Conservation (phyloP, 306 rosid species). For the Glycyrrhiza uralensis region DNA sequence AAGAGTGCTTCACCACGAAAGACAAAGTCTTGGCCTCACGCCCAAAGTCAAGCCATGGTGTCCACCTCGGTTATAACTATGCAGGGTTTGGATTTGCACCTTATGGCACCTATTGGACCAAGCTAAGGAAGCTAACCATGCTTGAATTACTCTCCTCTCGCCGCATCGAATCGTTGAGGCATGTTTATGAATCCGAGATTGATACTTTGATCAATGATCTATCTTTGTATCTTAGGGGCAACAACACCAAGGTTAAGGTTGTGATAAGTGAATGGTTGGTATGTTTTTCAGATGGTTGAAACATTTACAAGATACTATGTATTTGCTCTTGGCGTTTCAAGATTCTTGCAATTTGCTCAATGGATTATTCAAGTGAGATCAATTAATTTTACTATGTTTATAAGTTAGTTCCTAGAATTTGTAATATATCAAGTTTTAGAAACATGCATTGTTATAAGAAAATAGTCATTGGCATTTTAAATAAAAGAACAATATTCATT, state of each 20-base stretch:
- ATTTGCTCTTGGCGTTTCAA: slow-evolving; percentile 58
- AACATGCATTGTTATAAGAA: no score
- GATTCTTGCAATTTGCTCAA: slow-evolving; percentile 64
- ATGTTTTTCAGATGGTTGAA: slow-evolving; percentile 46
- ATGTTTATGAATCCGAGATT: slow-evolving; percentile 31
- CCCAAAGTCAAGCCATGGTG: slow-evolving; percentile 43
- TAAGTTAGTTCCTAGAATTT: background rate
- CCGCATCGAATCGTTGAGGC: slow-evolving; percentile 34
- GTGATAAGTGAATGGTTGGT: slow-evolving; percentile 45
- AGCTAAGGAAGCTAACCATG: slow-evolving; percentile 41
- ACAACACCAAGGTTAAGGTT: slow-evolving; percentile 34
- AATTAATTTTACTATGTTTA: background rate
- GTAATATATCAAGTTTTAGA: background rate
- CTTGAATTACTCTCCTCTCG: slow-evolving; percentile 44
- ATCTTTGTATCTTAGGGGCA: background rate
- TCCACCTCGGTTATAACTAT: slow-evolving; percentile 43
- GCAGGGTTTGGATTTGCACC: slow-evolving; percentile 52
- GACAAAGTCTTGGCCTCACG: slow-evolving; percentile 44
- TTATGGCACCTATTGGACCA: slow-evolving; percentile 43
- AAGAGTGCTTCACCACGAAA: slow-evolving; percentile 60
- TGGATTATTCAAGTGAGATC: slow-evolving; percentile 67
- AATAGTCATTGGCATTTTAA: background rate
- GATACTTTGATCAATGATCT: slow-evolving; percentile 32
- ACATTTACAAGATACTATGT: slow-evolving; percentile 52
- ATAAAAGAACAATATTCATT: background rate